Base-by-base conservation (phyloP, 1,139 yeast genomes). In the Geotrichum macrosporum region DNA sequence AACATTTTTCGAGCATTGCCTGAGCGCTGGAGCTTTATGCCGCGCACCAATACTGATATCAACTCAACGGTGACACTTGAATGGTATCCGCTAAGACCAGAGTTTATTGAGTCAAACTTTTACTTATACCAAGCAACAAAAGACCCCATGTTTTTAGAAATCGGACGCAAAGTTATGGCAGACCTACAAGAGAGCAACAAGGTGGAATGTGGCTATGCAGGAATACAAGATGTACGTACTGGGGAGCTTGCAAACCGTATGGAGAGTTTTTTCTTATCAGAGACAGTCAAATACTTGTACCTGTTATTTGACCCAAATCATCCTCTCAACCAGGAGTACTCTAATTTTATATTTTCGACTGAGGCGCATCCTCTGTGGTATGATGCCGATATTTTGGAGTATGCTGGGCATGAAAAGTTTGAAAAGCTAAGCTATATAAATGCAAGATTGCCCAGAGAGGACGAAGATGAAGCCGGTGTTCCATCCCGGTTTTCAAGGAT, bases 71-170 rank as follows among this genome's bases (percentile, higher is more conserved):
- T 9, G 47, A 59, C 4, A 55, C 67, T 89, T 35, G 95, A 85
- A 61, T 88, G 96, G 96, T 89, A 87, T 59, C 95, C 96, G 1
- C 69, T 89, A 46, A 68, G 97, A 47, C 97, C 97, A 0, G 97
- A 89, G 60, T 86, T 88, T 57, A 74, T 86, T 31, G 97, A 89
- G 61, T 83, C 95, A 0, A 86, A 94, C 0, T 89, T 87, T 62
- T 81, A 82, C 58, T 67, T 89, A 18, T 88, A 84, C 60, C 71
- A 84, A 40, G 95, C 96, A 1, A 89, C 96, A 0, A 74, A 71
- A 51, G 97, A 89, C 61, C 95, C 95, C 1, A 74, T 87, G 64
- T 88, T 81, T 61, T 65, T 88, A 24, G 79, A 81, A 48, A 76
- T 87, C 21, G 97, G 96, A 0, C 77, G 76, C 47, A 70, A 79